Evolutionary conservation across 179 eudicot species (phyloP).

Genomic region (Amaranthus tricolor): DNA sequence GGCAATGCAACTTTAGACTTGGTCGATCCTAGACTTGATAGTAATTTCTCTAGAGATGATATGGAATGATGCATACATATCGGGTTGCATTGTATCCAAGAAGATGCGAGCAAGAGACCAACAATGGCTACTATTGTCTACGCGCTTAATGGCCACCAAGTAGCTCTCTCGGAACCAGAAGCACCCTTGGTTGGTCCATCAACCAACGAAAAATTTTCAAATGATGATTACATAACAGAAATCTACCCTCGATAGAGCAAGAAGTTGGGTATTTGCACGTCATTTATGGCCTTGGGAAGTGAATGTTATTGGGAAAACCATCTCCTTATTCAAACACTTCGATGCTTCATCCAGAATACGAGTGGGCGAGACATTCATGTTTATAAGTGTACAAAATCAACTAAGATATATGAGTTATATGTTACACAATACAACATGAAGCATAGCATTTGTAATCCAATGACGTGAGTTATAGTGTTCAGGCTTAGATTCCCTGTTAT

Average conservation of each 20-base stretch:
- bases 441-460: neutral
- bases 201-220: no score
- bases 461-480: neutral
- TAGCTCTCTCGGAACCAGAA: neutral
- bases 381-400: neutral
- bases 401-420: neutral
- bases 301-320: no score
- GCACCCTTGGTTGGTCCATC: neutral
- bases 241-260: no score
- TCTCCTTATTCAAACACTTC: no score
- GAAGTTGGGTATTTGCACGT: no score
- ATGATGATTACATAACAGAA: no score
- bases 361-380: no score
- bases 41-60: neutral
- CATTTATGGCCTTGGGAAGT: no score
- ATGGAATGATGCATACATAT: neutral
- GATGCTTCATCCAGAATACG: no score
- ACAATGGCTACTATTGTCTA: constrained; percentile 1
- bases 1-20: neutral
- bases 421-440: neutral
- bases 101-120: neutral
- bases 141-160: neutral
- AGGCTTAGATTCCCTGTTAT: no score
- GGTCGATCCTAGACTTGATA: neutral
- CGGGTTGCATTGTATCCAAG: neutral